These are phyloP conservation scores for Hirsutella minnesotensis DNA, from an alignment of 2,329 filamentous ascomycete genomes.

Conservation along the genomic window DNA sequence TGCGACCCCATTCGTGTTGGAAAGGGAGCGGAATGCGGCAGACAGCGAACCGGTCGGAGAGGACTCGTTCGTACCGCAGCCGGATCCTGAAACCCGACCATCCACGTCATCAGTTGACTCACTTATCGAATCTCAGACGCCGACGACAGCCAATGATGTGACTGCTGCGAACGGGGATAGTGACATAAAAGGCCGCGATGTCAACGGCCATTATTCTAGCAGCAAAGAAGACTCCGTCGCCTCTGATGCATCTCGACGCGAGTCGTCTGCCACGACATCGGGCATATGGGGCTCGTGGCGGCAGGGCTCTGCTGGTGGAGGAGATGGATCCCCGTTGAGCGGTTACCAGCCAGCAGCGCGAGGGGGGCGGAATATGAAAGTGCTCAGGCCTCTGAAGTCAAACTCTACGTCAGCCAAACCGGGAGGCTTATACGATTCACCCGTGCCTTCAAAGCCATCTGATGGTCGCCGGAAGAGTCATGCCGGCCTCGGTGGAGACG, in stretches of 20 bases:
- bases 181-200: constrained; percentile 21
- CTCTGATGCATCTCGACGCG: constrained; percentile 26
- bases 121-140: constrained; percentile 22
- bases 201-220: constrained; percentile 10
- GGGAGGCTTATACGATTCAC: constrained; percentile 40
- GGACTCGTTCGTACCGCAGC: constrained; percentile 3
- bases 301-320: constrained; percentile 36
- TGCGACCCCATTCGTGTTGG: constrained; percentile 28
- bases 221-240: constrained; percentile 16
- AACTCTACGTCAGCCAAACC: constrained; percentile 39
- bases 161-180: constrained; percentile 33
- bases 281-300: constrained; percentile 65
- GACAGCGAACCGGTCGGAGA: constrained; percentile 2
- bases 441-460: constrained; percentile 29
- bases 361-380: constrained; percentile 68
- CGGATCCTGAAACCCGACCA: constrained; percentile 13
- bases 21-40: constrained; percentile 17
- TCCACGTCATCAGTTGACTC: constrained; percentile 24
- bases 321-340: constrained; percentile 44
- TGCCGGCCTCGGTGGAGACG: constrained; percentile 19
- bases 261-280: constrained; percentile 29
- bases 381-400: constrained; percentile 68
- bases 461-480: constrained; percentile 46
- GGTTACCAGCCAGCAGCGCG: constrained; percentile 60
- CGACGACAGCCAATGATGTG: constrained; percentile 19